Percentiles rank a stretch among this genome's conserved stretches.
Conservation (phyloP, 805 yeast genomes). For the Saturnispora gosingensis region DNA sequence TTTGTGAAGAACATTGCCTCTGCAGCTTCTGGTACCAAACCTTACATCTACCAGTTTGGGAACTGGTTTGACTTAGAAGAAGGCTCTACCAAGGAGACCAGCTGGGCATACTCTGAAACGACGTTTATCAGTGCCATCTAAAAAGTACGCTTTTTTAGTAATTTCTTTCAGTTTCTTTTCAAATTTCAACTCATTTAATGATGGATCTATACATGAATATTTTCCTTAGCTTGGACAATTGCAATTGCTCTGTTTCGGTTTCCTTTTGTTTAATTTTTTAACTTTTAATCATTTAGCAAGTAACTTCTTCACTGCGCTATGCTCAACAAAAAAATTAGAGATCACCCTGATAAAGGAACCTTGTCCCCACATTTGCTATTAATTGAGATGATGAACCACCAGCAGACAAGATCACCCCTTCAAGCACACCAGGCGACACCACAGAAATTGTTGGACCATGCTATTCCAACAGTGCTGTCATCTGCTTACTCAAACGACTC, state of each 20-base stretch:
- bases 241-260: neutral
- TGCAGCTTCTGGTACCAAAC: constrained; percentile 93
- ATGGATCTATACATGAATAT: neutral
- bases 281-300: neutral
- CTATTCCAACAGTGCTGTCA: neutral
- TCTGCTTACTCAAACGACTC: neutral
- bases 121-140: constrained; percentile 52
- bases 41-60: constrained; percentile 90
- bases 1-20: constrained; percentile 89
- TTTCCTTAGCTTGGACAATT: neutral
- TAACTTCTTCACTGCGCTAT: neutral
- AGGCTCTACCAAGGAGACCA: constrained; percentile 44
- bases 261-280: neutral
- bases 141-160: neutral
- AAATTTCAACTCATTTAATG: neutral
- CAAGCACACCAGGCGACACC: neutral
- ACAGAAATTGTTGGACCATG: neutral
- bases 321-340: neutral
- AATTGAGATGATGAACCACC: neutral
- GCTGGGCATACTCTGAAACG: constrained; percentile 67
- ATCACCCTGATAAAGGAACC: neutral
- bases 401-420: neutral
- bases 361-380: neutral
- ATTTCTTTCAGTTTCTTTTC: neutral
- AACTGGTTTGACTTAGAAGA: constrained; percentile 40